Base-by-base conservation (phyloP, 2,329 filamentous ascomycete species). In the Alternaria conjuncta region DNA sequence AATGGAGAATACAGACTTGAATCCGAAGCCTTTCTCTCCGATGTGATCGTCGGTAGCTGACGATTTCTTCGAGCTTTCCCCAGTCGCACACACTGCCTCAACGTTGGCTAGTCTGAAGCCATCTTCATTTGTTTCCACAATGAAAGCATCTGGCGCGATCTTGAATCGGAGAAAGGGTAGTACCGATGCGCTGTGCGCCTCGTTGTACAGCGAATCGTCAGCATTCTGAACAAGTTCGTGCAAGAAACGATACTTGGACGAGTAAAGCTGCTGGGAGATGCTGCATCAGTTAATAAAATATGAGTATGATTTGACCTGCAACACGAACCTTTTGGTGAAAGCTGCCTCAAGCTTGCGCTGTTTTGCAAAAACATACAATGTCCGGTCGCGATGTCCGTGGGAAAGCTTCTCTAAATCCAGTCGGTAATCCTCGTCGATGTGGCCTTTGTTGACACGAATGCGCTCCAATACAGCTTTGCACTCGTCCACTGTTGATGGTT, bases 91-190 rank as follows among this genome's bases (percentile, higher is more conserved):
- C 7, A 84, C 81, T 0, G 82, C 76, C 28, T 68, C 51, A 15
- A 83, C 63, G 60, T 84, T 74, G 5, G 66, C 65, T 12, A 69
- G 45, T 3, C 67, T 76, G 62, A 83, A 83, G 3, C 81, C 81
- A 61, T 86, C 75, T 61, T 82, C 81, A 49, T 83, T 83, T n/a
- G 71, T 78, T 26, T 81, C 83, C 4, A 87, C 64, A 0, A 83
- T 58, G 1, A 88, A 77, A 0, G 54, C 71, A 0, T 73, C 67
- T 0, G 21, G 61, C 13, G 70, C 67, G 6, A 77, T 58, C 13
- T 6, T 61, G 60, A 75, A 78, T 55, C 18, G 57, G 0, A 75
- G 67, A 43, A 55, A 75, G 55, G 68, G 79, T 5, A 23, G 36
- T 23, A 20, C 9, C 4, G 41, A 44, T 44, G n/a, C 10, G 41